These are phyloP conservation scores for Penicillium diatomitis DNA, from an alignment of 495 filamentous ascomycete genomes.

Conservation along the genomic window DNA sequence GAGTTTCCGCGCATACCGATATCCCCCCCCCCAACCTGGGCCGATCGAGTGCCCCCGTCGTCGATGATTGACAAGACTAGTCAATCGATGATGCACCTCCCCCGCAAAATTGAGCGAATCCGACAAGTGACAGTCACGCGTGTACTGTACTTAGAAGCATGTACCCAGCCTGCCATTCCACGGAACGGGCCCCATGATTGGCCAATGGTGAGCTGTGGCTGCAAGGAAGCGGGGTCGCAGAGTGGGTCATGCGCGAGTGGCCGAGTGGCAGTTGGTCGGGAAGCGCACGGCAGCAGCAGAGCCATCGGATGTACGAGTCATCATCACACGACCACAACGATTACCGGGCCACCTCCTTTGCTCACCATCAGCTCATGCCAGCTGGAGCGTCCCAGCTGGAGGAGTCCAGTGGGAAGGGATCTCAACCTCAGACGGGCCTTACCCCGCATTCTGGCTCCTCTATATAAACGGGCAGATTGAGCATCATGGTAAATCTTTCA, in stretches of 20 bases:
- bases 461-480: neutral
- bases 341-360: neutral
- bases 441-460: neutral
- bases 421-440: neutral
- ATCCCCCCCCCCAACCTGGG: no score
- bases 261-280: neutral
- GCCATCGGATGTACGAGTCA: slow-evolving; percentile 4
- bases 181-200: neutral
- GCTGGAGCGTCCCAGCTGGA: neutral
- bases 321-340: slow-evolving; percentile 2
- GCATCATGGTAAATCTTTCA: no score
- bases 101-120: neutral
- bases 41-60: no score
- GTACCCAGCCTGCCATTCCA: neutral
- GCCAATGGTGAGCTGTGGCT: neutral
- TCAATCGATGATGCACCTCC: neutral
- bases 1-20: no score
- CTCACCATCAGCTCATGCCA: neutral
- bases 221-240: neutral
- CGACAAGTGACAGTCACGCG: neutral
- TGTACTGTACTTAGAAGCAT: no score
- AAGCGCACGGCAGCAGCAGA: slow-evolving; percentile 2
- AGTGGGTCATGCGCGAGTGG: neutral
- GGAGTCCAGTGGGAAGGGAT: no score
- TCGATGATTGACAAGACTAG: neutral